phyloP scores from a whole-genome alignment of 116 monocot species.

The Posidonia oceanica region DNA sequence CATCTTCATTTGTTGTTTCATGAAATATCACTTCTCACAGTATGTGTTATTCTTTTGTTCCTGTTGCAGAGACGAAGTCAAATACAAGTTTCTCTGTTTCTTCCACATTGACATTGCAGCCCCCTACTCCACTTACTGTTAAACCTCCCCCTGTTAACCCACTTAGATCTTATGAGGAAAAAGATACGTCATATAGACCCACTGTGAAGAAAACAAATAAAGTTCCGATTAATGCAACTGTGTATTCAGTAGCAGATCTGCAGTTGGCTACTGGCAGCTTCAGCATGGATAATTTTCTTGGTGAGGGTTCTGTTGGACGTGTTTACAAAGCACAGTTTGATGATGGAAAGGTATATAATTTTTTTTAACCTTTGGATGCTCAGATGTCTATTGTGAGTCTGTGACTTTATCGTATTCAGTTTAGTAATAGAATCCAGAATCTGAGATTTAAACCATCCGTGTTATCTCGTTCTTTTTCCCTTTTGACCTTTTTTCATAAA shows the following conservation, averaged over 20 bases:
- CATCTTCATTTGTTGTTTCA: not conserved
- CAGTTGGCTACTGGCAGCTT: slow-evolving; percentile 89
- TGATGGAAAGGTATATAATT: slow-evolving; percentile 65
- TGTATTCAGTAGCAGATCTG: slow-evolving; percentile 78
- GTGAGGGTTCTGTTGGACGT: slow-evolving; percentile 71
- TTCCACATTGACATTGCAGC: slow-evolving; percentile 11
- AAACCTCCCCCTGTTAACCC: slow-evolving; percentile 64
- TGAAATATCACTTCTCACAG: not conserved
- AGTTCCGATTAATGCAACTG: slow-evolving; percentile 31
- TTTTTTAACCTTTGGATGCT: not conserved
- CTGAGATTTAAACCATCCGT: too few species aligned
- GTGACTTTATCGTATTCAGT: not conserved
- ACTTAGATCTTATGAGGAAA: slow-evolving; percentile 51
- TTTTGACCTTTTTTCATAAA: too few species aligned
- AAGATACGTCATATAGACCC: slow-evolving; percentile 30
- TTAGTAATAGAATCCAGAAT: too few species aligned
- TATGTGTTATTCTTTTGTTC: slow-evolving; percentile 5
- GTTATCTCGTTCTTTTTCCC: too few species aligned
- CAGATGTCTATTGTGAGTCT: not conserved
- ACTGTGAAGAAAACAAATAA: slow-evolving; percentile 27
- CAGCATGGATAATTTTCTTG: slow-evolving; percentile 65
- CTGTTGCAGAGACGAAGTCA: slow-evolving; percentile 43
- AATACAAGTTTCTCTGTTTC: slow-evolving; percentile 18
- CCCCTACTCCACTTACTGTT: slow-evolving; percentile 46
- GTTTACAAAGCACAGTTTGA: slow-evolving; percentile 67